These are phyloP conservation scores for Amanita fuliginea DNA, from an alignment of 768 basidiomycete genomes.

Conservation along the genomic window DNA sequence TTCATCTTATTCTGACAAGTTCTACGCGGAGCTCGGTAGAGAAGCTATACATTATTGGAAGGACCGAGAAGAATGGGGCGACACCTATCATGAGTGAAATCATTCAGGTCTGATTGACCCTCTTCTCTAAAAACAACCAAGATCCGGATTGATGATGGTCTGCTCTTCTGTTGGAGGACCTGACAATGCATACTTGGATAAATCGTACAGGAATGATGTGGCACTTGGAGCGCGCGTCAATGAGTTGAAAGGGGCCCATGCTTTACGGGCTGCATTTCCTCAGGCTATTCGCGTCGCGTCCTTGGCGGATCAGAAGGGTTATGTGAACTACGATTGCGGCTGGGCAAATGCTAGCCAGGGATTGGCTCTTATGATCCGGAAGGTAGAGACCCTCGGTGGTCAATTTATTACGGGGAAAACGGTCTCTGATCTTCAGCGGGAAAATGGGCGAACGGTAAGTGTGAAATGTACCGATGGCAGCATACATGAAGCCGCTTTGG, in stretches of 20 bases:
- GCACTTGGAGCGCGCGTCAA: conserved; percentile 41
- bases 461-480: conserved; percentile 54
- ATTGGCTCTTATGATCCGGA: conserved; percentile 38
- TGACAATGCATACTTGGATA: conserved; percentile 30
- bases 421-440: conserved; percentile 38
- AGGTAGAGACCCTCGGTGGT: conserved; percentile 50
- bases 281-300: conserved; percentile 21
- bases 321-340: conserved; percentile 67
- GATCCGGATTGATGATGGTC: conserved; percentile 55
- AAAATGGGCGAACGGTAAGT: conserved; percentile 34
- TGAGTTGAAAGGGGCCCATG: conserved; percentile 23
- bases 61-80: conserved; percentile 49
- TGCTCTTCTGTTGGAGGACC: conserved; percentile 17
- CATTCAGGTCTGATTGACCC: conserved; percentile 11
- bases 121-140: conserved; percentile 15
- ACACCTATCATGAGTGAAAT: conserved; percentile 72
- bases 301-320: conserved; percentile 36
- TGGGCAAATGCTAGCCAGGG: conserved; percentile 79
- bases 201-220: conserved; percentile 53
- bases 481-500: conserved; percentile 40
- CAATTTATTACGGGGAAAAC: conserved; percentile 45
- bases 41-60: conserved; percentile 77
- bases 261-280: conserved; percentile 41
- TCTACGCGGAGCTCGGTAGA: conserved; percentile 60
- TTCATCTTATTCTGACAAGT: conserved; percentile 57